phyloP scores from a whole-genome alignment of 371 early-diverging fungal species.

The Paraphysoderma sedebokerense region DNA sequence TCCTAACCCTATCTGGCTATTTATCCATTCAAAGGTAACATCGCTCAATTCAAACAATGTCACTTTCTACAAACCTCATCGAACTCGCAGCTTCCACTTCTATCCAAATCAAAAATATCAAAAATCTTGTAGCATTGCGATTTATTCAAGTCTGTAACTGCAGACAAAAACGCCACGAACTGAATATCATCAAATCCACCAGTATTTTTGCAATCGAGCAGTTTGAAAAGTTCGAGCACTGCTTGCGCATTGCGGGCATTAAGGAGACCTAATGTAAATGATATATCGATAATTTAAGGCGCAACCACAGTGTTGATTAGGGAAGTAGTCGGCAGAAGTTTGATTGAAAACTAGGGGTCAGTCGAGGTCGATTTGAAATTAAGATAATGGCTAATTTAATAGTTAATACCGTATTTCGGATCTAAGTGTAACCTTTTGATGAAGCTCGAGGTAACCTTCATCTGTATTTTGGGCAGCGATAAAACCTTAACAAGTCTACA shows the following conservation, averaged over 20 bases:
- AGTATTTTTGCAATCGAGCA: constrained; percentile 15
- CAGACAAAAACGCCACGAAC: constrained; percentile 8
- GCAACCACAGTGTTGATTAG: not conserved
- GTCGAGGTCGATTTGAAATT: no score
- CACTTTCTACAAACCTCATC: constrained; percentile 18
- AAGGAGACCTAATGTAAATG: constrained; percentile 8
- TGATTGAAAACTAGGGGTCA: not conserved
- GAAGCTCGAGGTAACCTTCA: constrained; percentile 19
- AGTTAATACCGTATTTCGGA: constrained; percentile 19
- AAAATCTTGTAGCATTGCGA: constrained; percentile 16
- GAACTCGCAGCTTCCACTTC: constrained; percentile 20
- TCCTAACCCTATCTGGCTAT: no score
- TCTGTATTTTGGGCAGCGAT: no score
- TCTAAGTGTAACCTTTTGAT: constrained; percentile 19
- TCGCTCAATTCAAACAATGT: no score
- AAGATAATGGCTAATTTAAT: no score
- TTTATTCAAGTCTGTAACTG: constrained; percentile 15
- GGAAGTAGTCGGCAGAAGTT: not conserved
- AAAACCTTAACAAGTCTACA: no score
- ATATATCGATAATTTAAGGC: not conserved
- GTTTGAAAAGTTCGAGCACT: constrained; percentile 15
- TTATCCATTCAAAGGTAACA: no score
- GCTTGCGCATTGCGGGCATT: constrained; percentile 14
- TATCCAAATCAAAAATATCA: constrained; percentile 24
- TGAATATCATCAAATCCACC: constrained; percentile 23